Evolutionary conservation across 345 rosid genomes (phyloP).

Genomic region (Salix purpurea): DNA sequence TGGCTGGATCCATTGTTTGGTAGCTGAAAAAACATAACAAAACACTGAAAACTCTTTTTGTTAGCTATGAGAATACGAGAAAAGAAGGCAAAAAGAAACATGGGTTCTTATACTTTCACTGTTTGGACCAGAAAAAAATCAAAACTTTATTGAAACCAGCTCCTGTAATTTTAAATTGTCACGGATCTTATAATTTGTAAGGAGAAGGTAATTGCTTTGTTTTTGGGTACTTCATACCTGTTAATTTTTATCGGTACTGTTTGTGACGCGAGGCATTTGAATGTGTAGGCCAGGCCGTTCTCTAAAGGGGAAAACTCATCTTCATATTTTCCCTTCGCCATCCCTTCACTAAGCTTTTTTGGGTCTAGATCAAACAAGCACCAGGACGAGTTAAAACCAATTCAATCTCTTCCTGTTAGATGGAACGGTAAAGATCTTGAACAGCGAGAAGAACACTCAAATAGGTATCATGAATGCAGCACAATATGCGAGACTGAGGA

Average conservation of each 20-base stretch:
- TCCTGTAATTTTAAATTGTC: background rate
- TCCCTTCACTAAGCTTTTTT: slow-evolving; percentile 32
- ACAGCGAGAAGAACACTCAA: slow-evolving; percentile 18
- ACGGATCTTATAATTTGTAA: background rate
- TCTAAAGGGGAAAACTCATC: slow-evolving; percentile 41
- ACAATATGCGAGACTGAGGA: slow-evolving; percentile 10
- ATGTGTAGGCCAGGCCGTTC: slow-evolving; percentile 56
- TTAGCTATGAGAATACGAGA: background rate
- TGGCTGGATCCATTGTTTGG: background rate
- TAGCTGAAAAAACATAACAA: background rate
- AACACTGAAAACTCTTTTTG: background rate
- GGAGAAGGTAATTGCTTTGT: background rate
- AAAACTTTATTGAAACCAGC: background rate
- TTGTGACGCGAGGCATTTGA: slow-evolving; percentile 28
- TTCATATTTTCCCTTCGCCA: slow-evolving; percentile 45
- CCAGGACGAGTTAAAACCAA: slow-evolving; percentile 30
- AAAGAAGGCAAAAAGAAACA: background rate
- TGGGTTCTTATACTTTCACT: background rate
- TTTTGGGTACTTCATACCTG: background rate
- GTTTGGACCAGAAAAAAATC: background rate
- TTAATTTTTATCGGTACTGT: slow-evolving; percentile 6
- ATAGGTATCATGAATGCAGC: slow-evolving; percentile 26
- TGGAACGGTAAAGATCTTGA: slow-evolving; percentile 35
- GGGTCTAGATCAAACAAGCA: slow-evolving; percentile 39
- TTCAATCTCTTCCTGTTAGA: slow-evolving; percentile 45